Conservation (phyloP, 768 basidiomycete genomes). For the Chalciporus sphaerocephalus region DNA sequence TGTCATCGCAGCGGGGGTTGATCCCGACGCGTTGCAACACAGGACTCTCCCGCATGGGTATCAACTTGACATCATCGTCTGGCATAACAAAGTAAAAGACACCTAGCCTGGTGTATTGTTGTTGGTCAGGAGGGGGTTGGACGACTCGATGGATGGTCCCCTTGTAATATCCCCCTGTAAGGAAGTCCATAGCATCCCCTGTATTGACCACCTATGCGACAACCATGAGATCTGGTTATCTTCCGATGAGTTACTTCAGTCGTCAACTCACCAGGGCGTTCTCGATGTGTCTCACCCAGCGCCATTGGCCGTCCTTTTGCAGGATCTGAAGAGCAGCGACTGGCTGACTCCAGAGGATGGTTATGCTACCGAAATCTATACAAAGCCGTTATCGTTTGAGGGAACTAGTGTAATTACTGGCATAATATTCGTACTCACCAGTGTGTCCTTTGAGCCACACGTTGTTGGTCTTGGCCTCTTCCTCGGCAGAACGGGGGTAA, state of each 20-base stretch:
- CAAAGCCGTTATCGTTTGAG: neutral
- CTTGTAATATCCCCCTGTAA: slow-evolving; percentile 57
- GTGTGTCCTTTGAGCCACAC: slow-evolving; percentile 62
- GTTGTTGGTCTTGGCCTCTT: slow-evolving; percentile 47
- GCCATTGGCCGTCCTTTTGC: slow-evolving; percentile 48
- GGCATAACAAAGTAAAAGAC: slow-evolving; percentile 55
- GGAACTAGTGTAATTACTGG: no score
- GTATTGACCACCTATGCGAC: slow-evolving; percentile 50
- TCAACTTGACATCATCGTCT: slow-evolving; percentile 46
- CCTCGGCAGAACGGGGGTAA: slow-evolving; percentile 46
- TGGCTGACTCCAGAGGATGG: slow-evolving; percentile 59
- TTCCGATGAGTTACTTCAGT: no score
- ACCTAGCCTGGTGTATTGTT: slow-evolving; percentile 45
- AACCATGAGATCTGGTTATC: neutral
- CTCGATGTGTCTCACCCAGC: slow-evolving; percentile 54
- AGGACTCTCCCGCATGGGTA: slow-evolving; percentile 44
- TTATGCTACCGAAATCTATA: slow-evolving; percentile 51
- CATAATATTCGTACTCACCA: slow-evolving; percentile 28
- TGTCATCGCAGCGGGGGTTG: slow-evolving; percentile 33
- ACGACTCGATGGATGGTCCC: slow-evolving; percentile 60
- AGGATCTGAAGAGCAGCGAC: slow-evolving; percentile 56
- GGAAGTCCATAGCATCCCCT: slow-evolving; percentile 56
- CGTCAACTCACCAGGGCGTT: slow-evolving; percentile 45
- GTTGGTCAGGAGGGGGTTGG: slow-evolving; percentile 55
- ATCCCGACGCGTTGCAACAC: slow-evolving; percentile 46